These are phyloP conservation scores for Mortierella sp. DNA, from an alignment of 371 early-diverging fungal species.

Conservation along the genomic window DNA sequence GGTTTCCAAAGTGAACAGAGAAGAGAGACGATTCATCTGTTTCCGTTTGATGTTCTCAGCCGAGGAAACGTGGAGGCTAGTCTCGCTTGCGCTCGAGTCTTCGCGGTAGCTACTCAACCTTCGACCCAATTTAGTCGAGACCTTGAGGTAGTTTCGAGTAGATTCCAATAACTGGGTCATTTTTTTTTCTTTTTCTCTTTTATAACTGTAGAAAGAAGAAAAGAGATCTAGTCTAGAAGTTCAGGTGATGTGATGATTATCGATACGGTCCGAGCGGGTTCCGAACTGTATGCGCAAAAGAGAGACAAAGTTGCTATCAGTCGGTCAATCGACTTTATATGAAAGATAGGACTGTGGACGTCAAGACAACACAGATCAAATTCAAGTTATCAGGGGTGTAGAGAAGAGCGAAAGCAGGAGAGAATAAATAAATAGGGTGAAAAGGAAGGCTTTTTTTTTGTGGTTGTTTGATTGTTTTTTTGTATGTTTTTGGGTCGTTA, in stretches of 20 bases:
- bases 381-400: neutral
- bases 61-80: slow-evolving; percentile 12
- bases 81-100: slow-evolving; percentile 32
- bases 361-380: too few relatives aligned
- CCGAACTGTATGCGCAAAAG: neutral
- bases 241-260: neutral
- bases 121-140: slow-evolving; percentile 40
- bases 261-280: too few relatives aligned
- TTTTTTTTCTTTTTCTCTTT: slow-evolving; percentile 7
- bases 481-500: neutral
- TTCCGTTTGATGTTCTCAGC: neutral
- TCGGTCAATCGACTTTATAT: too few relatives aligned
- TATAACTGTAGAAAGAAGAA: slow-evolving; percentile 1
- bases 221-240: neutral
- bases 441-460: neutral
- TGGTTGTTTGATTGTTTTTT: neutral
- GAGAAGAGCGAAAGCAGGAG: neutral
- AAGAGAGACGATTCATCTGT: slow-evolving; percentile 27
- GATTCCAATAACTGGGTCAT: slow-evolving; percentile 51
- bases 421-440: neutral
- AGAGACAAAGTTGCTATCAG: neutral
- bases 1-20: slow-evolving; percentile 20
- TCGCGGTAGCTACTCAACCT: slow-evolving; percentile 44
- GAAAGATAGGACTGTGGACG: too few relatives aligned
- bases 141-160: slow-evolving; percentile 38